phyloP scores from a whole-genome alignment of 345 rosid genomes.

The Camelina neglecta region DNA sequence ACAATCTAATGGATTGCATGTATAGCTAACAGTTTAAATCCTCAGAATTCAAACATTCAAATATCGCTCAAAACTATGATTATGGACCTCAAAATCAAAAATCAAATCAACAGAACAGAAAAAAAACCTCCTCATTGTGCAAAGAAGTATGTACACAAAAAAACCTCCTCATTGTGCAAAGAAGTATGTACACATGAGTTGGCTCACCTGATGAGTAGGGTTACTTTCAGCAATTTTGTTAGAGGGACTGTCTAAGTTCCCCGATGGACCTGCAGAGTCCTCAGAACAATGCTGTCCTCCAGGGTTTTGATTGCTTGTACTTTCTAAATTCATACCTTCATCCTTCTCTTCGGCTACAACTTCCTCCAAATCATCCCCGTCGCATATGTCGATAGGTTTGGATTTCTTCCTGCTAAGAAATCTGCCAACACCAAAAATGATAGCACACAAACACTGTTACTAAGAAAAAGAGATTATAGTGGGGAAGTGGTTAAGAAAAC shows the following conservation, averaged over 20 bases:
- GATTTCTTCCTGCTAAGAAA: slow-evolving; percentile 44
- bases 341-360: slow-evolving; percentile 27
- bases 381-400: slow-evolving; percentile 33
- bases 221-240: slow-evolving; percentile 41
- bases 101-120: slow-evolving; percentile 18
- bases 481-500: not conserved
- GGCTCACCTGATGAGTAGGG: slow-evolving; percentile 39
- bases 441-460: slow-evolving; percentile 12
- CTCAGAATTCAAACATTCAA: not conserved
- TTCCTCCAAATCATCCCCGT: slow-evolving; percentile 47
- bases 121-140: slow-evolving; percentile 7
- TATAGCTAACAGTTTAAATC: not conserved
- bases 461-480: not conserved
- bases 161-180: slow-evolving; percentile 2
- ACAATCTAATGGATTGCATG: not conserved
- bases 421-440: slow-evolving; percentile 44
- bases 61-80: not conserved
- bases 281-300: slow-evolving; percentile 29
- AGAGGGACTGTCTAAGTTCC: slow-evolving; percentile 39
- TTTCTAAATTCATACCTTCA: slow-evolving; percentile 27
- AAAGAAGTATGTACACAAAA: not conserved
- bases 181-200: not conserved
- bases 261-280: slow-evolving; percentile 40
- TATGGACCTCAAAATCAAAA: not conserved
- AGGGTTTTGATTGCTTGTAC: slow-evolving; percentile 33